Evolutionary conservation across 1,284 basidiomycete genomes (phyloP), one percentile per base, ranked within the genome.

Genomic region (Takashimella koratensis): DNA sequence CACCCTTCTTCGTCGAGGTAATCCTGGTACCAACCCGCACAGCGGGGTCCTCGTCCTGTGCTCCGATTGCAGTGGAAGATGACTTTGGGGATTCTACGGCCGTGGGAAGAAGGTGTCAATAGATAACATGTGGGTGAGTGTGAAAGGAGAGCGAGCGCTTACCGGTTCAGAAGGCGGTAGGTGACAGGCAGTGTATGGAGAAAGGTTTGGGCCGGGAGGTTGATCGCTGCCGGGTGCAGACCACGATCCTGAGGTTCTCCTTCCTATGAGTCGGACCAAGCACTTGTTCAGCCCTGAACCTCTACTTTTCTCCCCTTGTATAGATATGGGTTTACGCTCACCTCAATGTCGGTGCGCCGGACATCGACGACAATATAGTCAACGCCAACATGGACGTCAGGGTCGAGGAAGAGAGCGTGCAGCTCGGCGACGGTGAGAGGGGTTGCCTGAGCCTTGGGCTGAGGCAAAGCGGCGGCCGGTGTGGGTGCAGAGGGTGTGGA

Each of bases 21-120:
- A 54, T 70, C 71, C 51, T 72, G 71, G 49, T 68, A 70, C 70
- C 71, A 75, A 0, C 58, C 69, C 1, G 73, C 71, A 21, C 62
- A 61, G 26, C 68, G 63, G 3, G 65, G 70, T 0, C 72, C 72
- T 4, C 72, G 66, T 1, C 68, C 70, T 2, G 54, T 57, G 5
- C 63, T 62, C n/a, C 19, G 45, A 30, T 65, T 63, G 55, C 72
- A 74, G 60, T 74, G 72, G 54, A 74, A 73, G 47, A 73, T 58
- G 46, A 74, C 67, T 24, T 46, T 47, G 16, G 59, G 59, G 51
- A 57, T 55, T n/a, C 59, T 60, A 46, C 2, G 43, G n/a, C 20
- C 4, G 53, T 54, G 2, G 45, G 47, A 19, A 20, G 16, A 30
- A n/a, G 16, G 19, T 24, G 45, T 47, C 36, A 52, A 45, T 2